Base-by-base conservation (phyloP, 345 rosid genomes). In the Brassica rapa region DNA sequence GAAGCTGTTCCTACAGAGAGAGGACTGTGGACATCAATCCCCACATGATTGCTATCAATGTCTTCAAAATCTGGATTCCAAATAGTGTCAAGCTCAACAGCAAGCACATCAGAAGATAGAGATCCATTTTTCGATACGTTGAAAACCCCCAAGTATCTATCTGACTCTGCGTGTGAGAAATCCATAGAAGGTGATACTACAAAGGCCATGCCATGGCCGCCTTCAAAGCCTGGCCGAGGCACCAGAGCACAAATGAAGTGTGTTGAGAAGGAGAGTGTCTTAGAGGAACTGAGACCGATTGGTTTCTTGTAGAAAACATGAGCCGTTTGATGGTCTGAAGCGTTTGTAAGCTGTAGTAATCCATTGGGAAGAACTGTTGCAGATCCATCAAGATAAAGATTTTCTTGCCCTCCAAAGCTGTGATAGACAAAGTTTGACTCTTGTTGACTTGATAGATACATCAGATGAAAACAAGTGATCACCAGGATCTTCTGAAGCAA, bases 1-100 rank as follows among this genome's bases (percentile, higher is more conserved):
- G 86, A 5, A 51, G 79, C 68, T 43, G 84, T 66, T 8, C 6
- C 27, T 0, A 55, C 62, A 2, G 97, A 90, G 0, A 1, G 4
- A 75, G 85, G 70, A 59, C 65, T 70, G 51, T 84, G 86, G 33
- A 89, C 79, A 74, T 91, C 90, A 25, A 91, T 83, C 25, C 90
- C 90, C 1, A 91, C 93, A 69, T 87, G 97, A 51, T 89, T 90
- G 43, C n/a, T 78, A 23, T 84, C 3, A 23, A 79, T 80, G 30
- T 88, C 91, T 0, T 74, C 24, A n/a, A 88, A 86, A 19, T 92
- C 91, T 0, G 57, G 74, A 59, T 72, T 85, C 21, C 14, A n/a
- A 10, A 89, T 72, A 1, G 93, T 86, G 84, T 90, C 91, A 32
- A 88, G 82, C 86, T 90, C 93, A 29, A 88, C 81, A 1, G 88